These are phyloP conservation scores for Posidonia australis DNA, from an alignment of 106 monocot species.

Conservation along the genomic window DNA sequence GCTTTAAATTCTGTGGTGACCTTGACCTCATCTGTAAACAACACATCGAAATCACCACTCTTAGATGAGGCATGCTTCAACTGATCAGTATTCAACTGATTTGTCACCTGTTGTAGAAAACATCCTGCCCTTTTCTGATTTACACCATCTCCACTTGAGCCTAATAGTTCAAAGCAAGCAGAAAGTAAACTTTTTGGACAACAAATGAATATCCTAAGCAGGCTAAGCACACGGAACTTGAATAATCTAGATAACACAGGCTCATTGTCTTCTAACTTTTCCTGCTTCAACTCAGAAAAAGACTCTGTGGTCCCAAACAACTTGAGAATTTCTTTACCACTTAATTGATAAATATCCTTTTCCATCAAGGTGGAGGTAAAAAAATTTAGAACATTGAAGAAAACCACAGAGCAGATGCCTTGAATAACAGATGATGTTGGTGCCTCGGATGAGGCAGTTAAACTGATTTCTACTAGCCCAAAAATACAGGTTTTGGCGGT, in stretches of 20 bases:
- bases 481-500: conserved; percentile 76
- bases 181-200: conserved; percentile 62
- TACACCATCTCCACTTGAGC: conserved; percentile 30
- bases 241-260: conserved; percentile 39
- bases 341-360: conserved; percentile 53
- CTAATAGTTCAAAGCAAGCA: conserved; percentile 73
- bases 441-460: conserved; percentile 62
- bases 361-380: conserved; percentile 62
- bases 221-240: conserved; percentile 49
- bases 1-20: conserved; percentile 9
- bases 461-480: conserved; percentile 84
- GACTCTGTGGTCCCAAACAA: conserved; percentile 48
- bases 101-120: conserved; percentile 72
- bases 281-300: conserved; percentile 52
- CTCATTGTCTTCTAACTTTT: conserved; percentile 24
- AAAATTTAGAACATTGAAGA: conserved; percentile 55
- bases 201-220: conserved; percentile 63
- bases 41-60: conserved; percentile 12
- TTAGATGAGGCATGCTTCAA: background rate
- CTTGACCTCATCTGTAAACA: conserved; percentile 14
- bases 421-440: conserved; percentile 68
- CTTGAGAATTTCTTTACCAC: conserved; percentile 27
- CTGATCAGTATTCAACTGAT: conserved; percentile 27
- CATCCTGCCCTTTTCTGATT: conserved; percentile 36
- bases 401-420: conserved; percentile 78